Conservation (phyloP, 768 basidiomycete species). For the Leccinum arenicola region DNA sequence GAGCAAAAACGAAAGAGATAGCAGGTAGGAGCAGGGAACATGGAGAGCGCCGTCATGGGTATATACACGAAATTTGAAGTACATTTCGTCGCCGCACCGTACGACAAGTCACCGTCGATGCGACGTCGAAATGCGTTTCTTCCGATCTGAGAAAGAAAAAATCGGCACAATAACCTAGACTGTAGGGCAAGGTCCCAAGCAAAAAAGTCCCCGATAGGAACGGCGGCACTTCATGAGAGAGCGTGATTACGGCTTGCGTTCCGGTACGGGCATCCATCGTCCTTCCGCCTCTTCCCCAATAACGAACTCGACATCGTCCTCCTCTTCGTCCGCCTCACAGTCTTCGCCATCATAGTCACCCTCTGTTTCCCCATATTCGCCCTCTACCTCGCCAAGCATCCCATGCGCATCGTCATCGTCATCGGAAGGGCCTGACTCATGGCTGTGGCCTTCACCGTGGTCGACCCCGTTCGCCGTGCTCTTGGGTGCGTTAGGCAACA, state of each 20-base stretch:
- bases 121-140: slow-evolving; percentile 14
- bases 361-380: slow-evolving; percentile 21
- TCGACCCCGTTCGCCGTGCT: slow-evolving; percentile 34
- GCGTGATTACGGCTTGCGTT: slow-evolving; percentile 25
- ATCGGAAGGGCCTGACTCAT: neutral
- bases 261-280: slow-evolving; percentile 34
- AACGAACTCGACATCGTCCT: slow-evolving; percentile 78
- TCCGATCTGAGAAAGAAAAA: slow-evolving; percentile 13
- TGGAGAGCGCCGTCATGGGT: slow-evolving; percentile 9
- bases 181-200: slow-evolving; percentile 2
- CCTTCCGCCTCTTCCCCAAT: slow-evolving; percentile 48
- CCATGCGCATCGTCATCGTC: neutral
- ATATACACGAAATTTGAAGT: slow-evolving; percentile 15
- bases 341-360: slow-evolving; percentile 34
- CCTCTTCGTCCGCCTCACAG: slow-evolving; percentile 51
- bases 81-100: slow-evolving; percentile 3
- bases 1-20: slow-evolving; percentile 10
- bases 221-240: neutral
- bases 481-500: slow-evolving; percentile 54
- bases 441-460: neutral
- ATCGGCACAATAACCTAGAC: slow-evolving; percentile 5
- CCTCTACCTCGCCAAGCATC: slow-evolving; percentile 14
- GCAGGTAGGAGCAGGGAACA: neutral
- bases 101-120: slow-evolving; percentile 9
- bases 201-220: neutral